Evolutionary conservation across 2,329 filamentous ascomycete genomes (phyloP).

Genomic region (Paracamarosporium sp.): DNA sequence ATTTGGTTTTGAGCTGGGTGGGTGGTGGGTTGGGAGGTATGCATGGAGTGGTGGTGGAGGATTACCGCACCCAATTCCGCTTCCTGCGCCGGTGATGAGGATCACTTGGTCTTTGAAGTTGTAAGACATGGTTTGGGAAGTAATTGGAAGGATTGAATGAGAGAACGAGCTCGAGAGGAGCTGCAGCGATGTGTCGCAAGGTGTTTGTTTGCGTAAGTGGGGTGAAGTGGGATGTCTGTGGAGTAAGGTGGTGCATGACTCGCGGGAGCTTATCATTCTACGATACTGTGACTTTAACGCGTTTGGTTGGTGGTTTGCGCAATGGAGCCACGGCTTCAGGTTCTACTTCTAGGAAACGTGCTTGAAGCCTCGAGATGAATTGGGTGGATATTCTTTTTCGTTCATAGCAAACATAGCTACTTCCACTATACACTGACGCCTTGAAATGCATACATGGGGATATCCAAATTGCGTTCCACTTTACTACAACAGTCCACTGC

Average conservation of each 20-base stretch:
- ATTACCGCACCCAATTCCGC: slow-evolving; percentile 55
- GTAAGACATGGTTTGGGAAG: slow-evolving; percentile 24
- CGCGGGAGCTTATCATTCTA: slow-evolving; percentile 23
- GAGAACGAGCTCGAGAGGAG: not conserved
- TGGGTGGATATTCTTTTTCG: too few relatives aligned
- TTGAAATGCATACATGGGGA: slow-evolving; percentile 1
- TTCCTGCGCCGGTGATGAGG: slow-evolving; percentile 39
- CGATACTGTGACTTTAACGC: not conserved
- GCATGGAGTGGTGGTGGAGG: not conserved
- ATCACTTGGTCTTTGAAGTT: slow-evolving; percentile 38
- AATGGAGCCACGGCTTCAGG: too few relatives aligned
- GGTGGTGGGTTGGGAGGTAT: not conserved
- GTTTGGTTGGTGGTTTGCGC: too few relatives aligned
- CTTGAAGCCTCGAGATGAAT: too few relatives aligned
- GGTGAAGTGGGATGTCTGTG: slow-evolving; percentile 40
- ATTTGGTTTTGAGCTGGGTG: not conserved
- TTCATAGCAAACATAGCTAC: not conserved
- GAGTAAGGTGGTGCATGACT: slow-evolving; percentile 28
- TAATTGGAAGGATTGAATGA: not conserved
- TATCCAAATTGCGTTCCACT: not conserved
- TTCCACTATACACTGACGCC: not conserved
- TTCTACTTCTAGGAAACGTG: too few relatives aligned
- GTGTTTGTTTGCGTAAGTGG: slow-evolving; percentile 33
- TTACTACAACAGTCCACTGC: not conserved
- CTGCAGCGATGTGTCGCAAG: not conserved